Percentiles rank a stretch among this genome's conserved stretches.
These are phyloP conservation scores for Myxozyma monticola DNA, from an alignment of 805 yeast species.

Conservation along the genomic window DNA sequence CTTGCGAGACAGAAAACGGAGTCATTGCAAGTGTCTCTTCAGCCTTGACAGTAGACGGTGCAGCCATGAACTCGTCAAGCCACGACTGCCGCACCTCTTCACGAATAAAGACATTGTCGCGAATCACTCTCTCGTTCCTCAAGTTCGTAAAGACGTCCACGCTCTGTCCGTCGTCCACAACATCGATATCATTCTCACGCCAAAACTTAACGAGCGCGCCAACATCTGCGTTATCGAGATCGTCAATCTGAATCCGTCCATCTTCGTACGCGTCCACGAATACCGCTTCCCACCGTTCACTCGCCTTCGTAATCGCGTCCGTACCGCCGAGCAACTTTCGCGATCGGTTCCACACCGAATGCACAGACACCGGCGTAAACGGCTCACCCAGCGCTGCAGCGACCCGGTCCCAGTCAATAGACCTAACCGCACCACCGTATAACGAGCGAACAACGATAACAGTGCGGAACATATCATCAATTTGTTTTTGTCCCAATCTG, in stretches of 20 bases:
- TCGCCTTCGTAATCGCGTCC: slow-evolving; percentile 55
- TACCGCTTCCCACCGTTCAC: slow-evolving; percentile 64
- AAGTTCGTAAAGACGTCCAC: slow-evolving; percentile 9
- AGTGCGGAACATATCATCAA: slow-evolving; percentile 58
- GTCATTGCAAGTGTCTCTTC: slow-evolving; percentile 9
- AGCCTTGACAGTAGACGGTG: slow-evolving; percentile 13
- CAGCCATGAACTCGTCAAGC: slow-evolving; percentile 19
- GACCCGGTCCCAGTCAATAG: slow-evolving; percentile 66
- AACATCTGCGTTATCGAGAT: slow-evolving; percentile 50
- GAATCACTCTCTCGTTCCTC: not conserved
- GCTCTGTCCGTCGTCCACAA: slow-evolving; percentile 11
- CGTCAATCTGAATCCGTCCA: slow-evolving; percentile 46
- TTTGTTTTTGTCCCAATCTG: slow-evolving; percentile 43
- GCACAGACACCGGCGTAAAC: slow-evolving; percentile 45
- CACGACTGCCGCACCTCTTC: slow-evolving; percentile 24
- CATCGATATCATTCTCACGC: slow-evolving; percentile 52
- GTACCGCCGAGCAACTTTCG: slow-evolving; percentile 61
- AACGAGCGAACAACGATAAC: slow-evolving; percentile 65
- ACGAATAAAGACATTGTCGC: slow-evolving; percentile 45
- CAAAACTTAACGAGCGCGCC: slow-evolving; percentile 60
- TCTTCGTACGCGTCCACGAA: slow-evolving; percentile 59
- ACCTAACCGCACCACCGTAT: slow-evolving; percentile 48
- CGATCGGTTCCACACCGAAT: slow-evolving; percentile 69
- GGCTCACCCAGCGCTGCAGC: slow-evolving; percentile 48
- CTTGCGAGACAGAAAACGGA: slow-evolving; percentile 10